A percentile compares a stretch with the other conserved stretches of the same genome.
phyloP scores from a whole-genome alignment of 352 stramenopile species.

The Globisporangium heterothallicum region DNA sequence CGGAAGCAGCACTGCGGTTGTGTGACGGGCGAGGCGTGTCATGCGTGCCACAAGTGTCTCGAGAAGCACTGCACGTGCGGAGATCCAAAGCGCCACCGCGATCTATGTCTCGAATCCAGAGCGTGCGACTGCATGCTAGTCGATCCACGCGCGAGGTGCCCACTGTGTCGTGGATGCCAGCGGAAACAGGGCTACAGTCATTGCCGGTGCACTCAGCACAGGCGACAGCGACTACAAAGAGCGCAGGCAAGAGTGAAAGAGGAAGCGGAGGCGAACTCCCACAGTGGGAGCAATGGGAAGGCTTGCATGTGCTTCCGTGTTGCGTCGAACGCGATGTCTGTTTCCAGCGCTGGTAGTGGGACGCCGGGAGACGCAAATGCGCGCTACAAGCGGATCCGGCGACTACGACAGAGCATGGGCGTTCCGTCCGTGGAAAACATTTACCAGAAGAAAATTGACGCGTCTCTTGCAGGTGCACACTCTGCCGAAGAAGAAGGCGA shows the following conservation, averaged over 20 bases:
- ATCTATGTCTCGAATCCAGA: conserved; percentile 53
- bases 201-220: conserved; percentile 59
- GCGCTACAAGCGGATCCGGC: conserved; percentile 23
- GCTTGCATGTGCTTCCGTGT: conserved; percentile 39
- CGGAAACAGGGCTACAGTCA: conserved; percentile 30
- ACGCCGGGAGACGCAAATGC: conserved; percentile 14
- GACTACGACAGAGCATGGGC: conserved; percentile 28
- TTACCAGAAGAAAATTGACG: conserved; percentile 31
- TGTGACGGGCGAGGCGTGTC: conserved; percentile 36
- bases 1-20: conserved; percentile 38
- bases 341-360: not conserved
- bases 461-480: conserved; percentile 11
- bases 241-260: conserved; percentile 11
- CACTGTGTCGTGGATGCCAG: conserved; percentile 52
- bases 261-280: conserved; percentile 10
- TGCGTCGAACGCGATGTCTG: not conserved
- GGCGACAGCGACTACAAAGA: conserved; percentile 20
- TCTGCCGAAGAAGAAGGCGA: conserved; percentile 19
- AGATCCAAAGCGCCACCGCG: conserved; percentile 11
- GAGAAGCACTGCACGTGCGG: conserved; percentile 60
- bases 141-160: conserved; percentile 28
- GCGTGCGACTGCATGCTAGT: conserved; percentile 47
- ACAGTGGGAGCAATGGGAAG: not conserved
- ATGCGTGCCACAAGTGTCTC: conserved; percentile 46
- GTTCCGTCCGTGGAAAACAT: conserved; percentile 38